A percentile compares a stretch with the other conserved stretches of the same genome.
phyloP scores from a whole-genome alignment of 345 rosid genomes.

The Salix udensis region DNA sequence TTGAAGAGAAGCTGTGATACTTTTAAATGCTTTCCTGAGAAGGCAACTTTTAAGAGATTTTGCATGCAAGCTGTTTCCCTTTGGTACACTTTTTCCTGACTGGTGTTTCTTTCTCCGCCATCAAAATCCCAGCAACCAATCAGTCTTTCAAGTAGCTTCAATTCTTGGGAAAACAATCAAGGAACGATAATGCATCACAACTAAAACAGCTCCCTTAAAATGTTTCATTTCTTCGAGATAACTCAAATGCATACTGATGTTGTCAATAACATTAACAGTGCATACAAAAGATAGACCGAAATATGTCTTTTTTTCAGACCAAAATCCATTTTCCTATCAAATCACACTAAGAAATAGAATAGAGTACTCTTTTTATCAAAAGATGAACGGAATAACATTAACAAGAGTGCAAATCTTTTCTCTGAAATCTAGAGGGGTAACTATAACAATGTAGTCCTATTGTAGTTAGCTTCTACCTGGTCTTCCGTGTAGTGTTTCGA shows the following conservation, averaged over 20 bases:
- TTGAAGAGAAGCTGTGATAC: no score
- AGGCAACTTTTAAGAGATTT: no score
- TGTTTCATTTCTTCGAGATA: neutral
- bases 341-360: neutral
- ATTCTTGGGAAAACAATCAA: neutral
- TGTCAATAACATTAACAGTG: neutral
- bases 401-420: neutral
- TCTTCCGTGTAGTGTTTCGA: conserved; percentile 1
- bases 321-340: neutral
- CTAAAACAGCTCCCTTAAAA: neutral
- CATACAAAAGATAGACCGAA: neutral
- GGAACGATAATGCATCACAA: neutral
- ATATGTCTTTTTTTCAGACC: neutral
- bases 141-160: no score
- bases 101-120: no score
- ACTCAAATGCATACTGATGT: neutral
- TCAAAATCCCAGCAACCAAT: no score
- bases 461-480: conserved; percentile 2
- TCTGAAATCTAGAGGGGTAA: neutral
- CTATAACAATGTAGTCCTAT: neutral
- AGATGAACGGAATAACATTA: neutral
- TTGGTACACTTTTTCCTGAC: no score
- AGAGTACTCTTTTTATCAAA: neutral
- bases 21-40: no score
- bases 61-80: no score